phyloP scores from a whole-genome alignment of 2,329 filamentous ascomycete genomes.

The Ophiocordyceps unilateralis region DNA sequence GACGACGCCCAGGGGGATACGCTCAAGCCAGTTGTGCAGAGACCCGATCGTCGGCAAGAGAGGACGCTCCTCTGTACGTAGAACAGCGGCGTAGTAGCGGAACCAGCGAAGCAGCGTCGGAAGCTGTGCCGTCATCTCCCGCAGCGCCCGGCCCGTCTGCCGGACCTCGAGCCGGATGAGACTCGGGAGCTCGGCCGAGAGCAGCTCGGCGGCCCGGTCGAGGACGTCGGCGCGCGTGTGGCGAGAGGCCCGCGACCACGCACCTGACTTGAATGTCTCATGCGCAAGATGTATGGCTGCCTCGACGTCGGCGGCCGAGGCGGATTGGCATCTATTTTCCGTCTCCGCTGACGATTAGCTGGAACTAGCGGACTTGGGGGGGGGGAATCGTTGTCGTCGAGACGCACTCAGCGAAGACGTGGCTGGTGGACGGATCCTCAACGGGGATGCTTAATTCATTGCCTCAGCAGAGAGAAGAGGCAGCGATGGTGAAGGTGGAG shows the following conservation, averaged over 20 bases:
- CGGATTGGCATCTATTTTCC: constrained; percentile 12
- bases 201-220: constrained; percentile 37
- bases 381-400: not conserved
- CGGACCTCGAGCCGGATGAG: constrained; percentile 47
- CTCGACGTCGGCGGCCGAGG: constrained; percentile 12
- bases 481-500: not conserved
- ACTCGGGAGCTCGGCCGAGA: constrained; percentile 31
- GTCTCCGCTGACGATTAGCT: not conserved
- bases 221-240: constrained; percentile 44
- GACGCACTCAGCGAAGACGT: constrained; percentile 31
- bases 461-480: not conserved
- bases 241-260: constrained; percentile 44
- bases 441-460: constrained; percentile 24
- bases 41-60: constrained; percentile 48
- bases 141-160: constrained; percentile 50
- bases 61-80: constrained; percentile 48
- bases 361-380: no score
- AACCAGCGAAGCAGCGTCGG: constrained; percentile 52
- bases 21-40: constrained; percentile 37
- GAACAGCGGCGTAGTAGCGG: constrained; percentile 50
- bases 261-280: constrained; percentile 45
- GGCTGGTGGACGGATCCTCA: constrained; percentile 34
- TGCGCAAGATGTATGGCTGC: constrained; percentile 28
- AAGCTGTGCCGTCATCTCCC: constrained; percentile 55
- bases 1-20: constrained; percentile 39